phyloP scores from a whole-genome alignment of 2,329 filamentous ascomycete species.

The Neofusicoccum parvum region DNA sequence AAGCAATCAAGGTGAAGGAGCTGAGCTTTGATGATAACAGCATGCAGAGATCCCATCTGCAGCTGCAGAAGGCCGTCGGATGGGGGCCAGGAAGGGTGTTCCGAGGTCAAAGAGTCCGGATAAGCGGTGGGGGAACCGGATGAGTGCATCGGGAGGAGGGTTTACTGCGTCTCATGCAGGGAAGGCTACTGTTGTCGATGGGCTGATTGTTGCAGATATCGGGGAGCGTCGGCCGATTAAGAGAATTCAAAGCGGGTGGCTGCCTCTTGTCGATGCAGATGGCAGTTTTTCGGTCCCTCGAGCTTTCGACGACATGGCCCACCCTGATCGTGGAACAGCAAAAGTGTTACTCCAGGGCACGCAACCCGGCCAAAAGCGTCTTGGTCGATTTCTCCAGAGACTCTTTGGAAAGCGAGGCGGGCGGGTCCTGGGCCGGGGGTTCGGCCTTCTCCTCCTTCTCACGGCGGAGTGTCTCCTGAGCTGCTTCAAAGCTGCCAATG shows the following conservation, averaged over 20 bases:
- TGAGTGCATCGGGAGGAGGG: no score
- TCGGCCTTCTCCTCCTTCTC: constrained; percentile 30
- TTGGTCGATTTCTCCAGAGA: constrained; percentile 29
- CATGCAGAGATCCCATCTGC: not conserved
- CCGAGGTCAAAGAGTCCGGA: not conserved
- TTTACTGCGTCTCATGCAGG: no score
- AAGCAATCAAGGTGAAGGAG: not conserved
- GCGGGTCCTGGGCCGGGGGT: constrained; percentile 20
- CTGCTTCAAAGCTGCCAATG: constrained; percentile 40
- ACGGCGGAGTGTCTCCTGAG: constrained; percentile 31
- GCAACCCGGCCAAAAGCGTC: constrained; percentile 33
- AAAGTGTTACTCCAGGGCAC: constrained; percentile 26
- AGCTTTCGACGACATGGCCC: no score
- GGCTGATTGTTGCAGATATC: not conserved
- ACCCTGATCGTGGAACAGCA: not conserved
- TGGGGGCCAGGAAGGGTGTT: not conserved
- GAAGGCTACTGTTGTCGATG: not conserved
- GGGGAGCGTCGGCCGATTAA: not conserved
- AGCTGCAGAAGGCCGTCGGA: not conserved
- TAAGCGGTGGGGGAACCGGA: not conserved
- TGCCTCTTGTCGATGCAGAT: not conserved
- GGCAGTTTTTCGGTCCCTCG: not conserved
- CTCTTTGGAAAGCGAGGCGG: constrained; percentile 23
- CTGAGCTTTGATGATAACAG: not conserved
- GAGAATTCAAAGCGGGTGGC: not conserved